A percentile compares a stretch with the other conserved stretches of the same genome.
Evolutionary conservation across 345 rosid species (phyloP).

Genomic region (Eucalyptus pauciflora): DNA sequence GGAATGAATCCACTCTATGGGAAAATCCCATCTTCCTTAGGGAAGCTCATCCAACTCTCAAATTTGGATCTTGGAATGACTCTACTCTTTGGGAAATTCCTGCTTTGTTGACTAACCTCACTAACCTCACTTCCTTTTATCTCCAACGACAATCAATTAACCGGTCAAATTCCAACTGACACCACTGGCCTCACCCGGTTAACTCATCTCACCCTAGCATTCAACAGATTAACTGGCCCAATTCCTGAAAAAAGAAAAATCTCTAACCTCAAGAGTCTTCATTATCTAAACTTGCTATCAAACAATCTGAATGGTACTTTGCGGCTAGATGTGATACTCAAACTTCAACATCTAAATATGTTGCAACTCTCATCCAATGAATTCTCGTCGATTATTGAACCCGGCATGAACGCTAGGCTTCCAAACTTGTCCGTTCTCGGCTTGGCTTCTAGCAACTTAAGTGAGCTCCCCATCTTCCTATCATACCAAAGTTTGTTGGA

Average conservation of each 20-base stretch:
- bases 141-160: neutral
- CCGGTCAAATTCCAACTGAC: neutral
- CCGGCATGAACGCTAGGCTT: neutral
- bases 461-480: conserved; percentile 9
- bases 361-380: neutral
- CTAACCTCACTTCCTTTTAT: neutral
- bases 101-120: too few relatives aligned
- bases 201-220: neutral
- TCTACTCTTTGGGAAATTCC: too few relatives aligned
- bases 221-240: neutral
- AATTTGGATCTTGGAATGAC: too few relatives aligned
- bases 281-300: neutral
- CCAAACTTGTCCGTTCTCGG: neutral
- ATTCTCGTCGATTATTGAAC: neutral
- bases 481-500: neutral
- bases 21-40: too few relatives aligned
- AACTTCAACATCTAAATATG: neutral
- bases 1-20: neutral
- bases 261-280: neutral
- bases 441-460: conserved; percentile 7
- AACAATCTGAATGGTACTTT: conserved; percentile 4
- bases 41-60: too few relatives aligned
- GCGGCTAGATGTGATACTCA: neutral
- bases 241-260: conserved; percentile 3
- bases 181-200: neutral